Conservation (phyloP, 495 filamentous ascomycete genomes). For the Penicillium salamii region DNA sequence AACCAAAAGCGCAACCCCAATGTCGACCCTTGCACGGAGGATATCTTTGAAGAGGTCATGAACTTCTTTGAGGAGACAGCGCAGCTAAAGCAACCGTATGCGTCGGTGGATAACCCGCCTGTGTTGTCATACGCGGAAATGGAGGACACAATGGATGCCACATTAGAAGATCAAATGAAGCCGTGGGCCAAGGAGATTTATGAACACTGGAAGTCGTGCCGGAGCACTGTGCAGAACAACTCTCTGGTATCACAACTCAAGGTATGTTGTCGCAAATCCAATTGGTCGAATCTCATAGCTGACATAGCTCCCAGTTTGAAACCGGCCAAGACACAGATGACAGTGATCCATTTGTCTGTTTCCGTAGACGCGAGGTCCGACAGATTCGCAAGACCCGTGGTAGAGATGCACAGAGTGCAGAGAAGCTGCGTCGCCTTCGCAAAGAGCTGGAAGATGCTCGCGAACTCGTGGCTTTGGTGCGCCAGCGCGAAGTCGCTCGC, state of each 20-base stretch:
- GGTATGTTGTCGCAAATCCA: slow-evolving; percentile 31
- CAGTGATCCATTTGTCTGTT: slow-evolving; percentile 95
- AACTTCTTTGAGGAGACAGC: slow-evolving; percentile 89
- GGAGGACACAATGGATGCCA: slow-evolving; percentile 70
- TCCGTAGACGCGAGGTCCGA: slow-evolving; percentile 91
- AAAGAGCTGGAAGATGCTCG: slow-evolving; percentile 90
- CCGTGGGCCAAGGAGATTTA: slow-evolving; percentile 83
- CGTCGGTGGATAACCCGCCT: slow-evolving; percentile 79
- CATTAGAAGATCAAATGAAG: slow-evolving; percentile 62
- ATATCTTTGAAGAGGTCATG: slow-evolving; percentile 93
- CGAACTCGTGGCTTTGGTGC: slow-evolving; percentile 71
- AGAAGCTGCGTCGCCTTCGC: slow-evolving; percentile 88
- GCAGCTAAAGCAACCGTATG: slow-evolving; percentile 76
- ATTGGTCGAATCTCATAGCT: slow-evolving; percentile 12
- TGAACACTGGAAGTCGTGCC: slow-evolving; percentile 80
- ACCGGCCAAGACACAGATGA: slow-evolving; percentile 91
- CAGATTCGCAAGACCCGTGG: slow-evolving; percentile 92
- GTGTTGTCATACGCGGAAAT: slow-evolving; percentile 78
- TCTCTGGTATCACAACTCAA: slow-evolving; percentile 73
- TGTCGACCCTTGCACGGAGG: slow-evolving; percentile 66
- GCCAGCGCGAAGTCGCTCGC: slow-evolving; percentile 73
- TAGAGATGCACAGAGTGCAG: slow-evolving; percentile 87
- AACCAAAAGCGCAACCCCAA: slow-evolving; percentile 69
- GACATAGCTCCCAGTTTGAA: slow-evolving; percentile 63
- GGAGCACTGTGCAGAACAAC: slow-evolving; percentile 61